These are phyloP conservation scores for Cercospora nicotianae DNA, from an alignment of 2,329 filamentous ascomycete genomes.

Conservation along the genomic window DNA sequence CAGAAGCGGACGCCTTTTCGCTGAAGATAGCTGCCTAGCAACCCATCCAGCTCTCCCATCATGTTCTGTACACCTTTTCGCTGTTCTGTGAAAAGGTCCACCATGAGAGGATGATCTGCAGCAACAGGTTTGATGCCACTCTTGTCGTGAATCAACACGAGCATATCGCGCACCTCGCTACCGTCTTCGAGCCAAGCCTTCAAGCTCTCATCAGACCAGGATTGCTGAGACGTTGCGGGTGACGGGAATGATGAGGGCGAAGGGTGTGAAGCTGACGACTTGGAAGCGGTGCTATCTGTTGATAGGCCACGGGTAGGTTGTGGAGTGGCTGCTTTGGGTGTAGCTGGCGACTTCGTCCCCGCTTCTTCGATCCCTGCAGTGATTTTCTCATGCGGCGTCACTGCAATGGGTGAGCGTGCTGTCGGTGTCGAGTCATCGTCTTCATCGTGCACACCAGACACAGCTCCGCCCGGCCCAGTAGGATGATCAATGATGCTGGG, in stretches of 20 bases:
- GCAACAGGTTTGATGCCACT: slow-evolving; percentile 75
- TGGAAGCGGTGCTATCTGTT: slow-evolving; percentile 26
- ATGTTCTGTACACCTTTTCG: slow-evolving; percentile 84
- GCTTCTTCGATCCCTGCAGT: background rate
- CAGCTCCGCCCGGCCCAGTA: slow-evolving; percentile 25
- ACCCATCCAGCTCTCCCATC: slow-evolving; percentile 75
- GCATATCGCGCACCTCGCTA: slow-evolving; percentile 82
- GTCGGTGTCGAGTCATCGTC: slow-evolving; percentile 38
- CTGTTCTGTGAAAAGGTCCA: slow-evolving; percentile 79
- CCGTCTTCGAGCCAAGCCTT: slow-evolving; percentile 77
- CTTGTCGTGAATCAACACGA: slow-evolving; percentile 91
- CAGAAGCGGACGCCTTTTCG: slow-evolving; percentile 32
- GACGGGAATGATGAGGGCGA: slow-evolving; percentile 27
- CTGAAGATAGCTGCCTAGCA: slow-evolving; percentile 34
- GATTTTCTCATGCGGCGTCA: background rate
- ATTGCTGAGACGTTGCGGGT: slow-evolving; percentile 53
- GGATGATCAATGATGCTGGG: slow-evolving; percentile 37
- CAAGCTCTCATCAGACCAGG: slow-evolving; percentile 85
- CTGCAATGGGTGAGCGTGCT: slow-evolving; percentile 32
- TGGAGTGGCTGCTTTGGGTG: slow-evolving; percentile 6
- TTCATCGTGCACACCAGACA: slow-evolving; percentile 20
- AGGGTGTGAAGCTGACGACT: slow-evolving; percentile 30
- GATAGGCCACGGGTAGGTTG: slow-evolving; percentile 24
- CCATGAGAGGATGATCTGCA: slow-evolving; percentile 81
- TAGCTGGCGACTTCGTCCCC: background rate